Base-by-base conservation (phyloP, 345 rosid species). In the Microcos paniculata region DNA sequence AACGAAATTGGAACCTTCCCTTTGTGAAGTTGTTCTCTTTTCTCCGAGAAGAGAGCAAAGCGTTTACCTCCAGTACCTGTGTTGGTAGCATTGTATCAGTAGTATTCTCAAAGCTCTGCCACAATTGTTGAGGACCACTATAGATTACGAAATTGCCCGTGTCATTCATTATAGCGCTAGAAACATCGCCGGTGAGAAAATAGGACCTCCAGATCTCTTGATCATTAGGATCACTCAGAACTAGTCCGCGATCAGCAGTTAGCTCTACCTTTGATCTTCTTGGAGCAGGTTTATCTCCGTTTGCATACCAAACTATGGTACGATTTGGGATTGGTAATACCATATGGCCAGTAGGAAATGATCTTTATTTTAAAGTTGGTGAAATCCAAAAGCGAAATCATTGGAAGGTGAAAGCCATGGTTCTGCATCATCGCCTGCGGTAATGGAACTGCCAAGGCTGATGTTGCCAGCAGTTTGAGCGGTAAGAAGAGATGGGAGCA, bases 1-100 rank as follows among this genome's bases (percentile, higher is more conserved):
- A 62, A 10, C 70, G 76, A 19, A 86, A 73, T 38, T 78, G 82
- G 59, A 82, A 86, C 75, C 82, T 84, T 52, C 89, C 89, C 14
- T 10, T 38, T 16, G 86, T 76, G 78, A 80, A 86, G 79, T 82
- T 78, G 61, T 62, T 73, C 33, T 35, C 75, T 8, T 72, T 65
- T 45, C 33, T 70, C 19, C 78, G 57, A 53, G 87, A 78, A 42
- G 76, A 82, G 19, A 84, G 81, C 35, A 6, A 3, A 2, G 51
- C 72, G 2, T 12, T 26, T 14, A 16, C 72, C 21, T 70, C 62
- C 70, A 86, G 24, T 16, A 8, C 38, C 53, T 86, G 89, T 1
- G 76, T 63, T 51, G 87, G 89, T 55, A 84, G 62, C 70, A 86
- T 26, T 0, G 87, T 86, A 46, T 84, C 87, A 0, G 62, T 62